Percentiles rank a stretch among this genome's conserved stretches.
Conservation (phyloP, 768 basidiomycete species). For the Paxillus rubicundulus region DNA sequence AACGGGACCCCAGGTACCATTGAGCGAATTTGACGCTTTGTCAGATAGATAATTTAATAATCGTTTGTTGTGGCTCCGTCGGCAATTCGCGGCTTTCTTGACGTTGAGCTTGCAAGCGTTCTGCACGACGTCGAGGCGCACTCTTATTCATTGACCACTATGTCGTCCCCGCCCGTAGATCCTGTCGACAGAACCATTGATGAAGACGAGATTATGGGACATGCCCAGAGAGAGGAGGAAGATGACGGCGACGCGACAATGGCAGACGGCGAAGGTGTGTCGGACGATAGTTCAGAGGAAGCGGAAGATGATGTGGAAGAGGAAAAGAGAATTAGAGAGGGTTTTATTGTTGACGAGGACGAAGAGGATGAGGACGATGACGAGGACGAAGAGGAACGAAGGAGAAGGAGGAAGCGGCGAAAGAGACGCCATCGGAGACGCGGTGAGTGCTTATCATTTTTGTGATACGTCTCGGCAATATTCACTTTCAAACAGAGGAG, state of each 20-base stretch:
- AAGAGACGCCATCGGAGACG: slow-evolving; percentile 61
- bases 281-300: slow-evolving; percentile 87
- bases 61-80: slow-evolving; percentile 25
- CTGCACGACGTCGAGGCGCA: slow-evolving; percentile 6
- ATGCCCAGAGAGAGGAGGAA: slow-evolving; percentile 45
- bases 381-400: slow-evolving; percentile 53
- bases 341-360: slow-evolving; percentile 92
- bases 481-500: slow-evolving; percentile 33
- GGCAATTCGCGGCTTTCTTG: slow-evolving; percentile 18
- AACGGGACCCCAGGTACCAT: no score
- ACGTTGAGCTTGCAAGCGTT: neutral
- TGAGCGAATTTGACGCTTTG: neutral
- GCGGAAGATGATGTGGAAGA: slow-evolving; percentile 92
- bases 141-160: slow-evolving; percentile 35
- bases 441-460: slow-evolving; percentile 35
- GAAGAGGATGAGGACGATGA: slow-evolving; percentile 82
- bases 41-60: neutral
- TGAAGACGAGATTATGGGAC: slow-evolving; percentile 64
- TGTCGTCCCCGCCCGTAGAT: slow-evolving; percentile 54
- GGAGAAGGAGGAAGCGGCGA: slow-evolving; percentile 60
- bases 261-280: slow-evolving; percentile 43
- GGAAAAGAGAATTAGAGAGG: slow-evolving; percentile 72
- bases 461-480: slow-evolving; percentile 4
- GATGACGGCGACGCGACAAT: slow-evolving; percentile 54
- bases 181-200: slow-evolving; percentile 32